These are phyloP conservation scores for Phytophthora syringae DNA, from an alignment of 352 stramenopile species.

Conservation along the genomic window DNA sequence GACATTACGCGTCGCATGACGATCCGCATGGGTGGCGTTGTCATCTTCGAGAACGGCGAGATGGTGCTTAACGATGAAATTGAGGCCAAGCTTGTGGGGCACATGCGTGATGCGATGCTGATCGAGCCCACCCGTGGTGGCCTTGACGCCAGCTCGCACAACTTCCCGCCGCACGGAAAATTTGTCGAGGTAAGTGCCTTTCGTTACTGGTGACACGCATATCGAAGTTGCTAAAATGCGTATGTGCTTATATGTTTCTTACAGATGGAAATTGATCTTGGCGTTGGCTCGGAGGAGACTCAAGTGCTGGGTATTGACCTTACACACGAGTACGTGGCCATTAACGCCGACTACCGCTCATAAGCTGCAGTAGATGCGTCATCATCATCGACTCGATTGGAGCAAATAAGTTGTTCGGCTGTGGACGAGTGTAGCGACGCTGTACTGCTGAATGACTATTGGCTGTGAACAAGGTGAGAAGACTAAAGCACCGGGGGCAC, in stretches of 20 bases:
- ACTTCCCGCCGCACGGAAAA: constrained; percentile 95
- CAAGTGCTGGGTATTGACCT: constrained; percentile 97
- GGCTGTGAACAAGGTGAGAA: constrained; percentile 17
- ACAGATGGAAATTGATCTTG: constrained; percentile 94
- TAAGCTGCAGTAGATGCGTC: constrained; percentile 48
- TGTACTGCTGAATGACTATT: constrained; percentile 1
- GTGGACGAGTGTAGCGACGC: constrained; percentile 3
- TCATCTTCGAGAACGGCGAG: constrained; percentile 95
- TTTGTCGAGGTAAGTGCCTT: constrained; percentile 89
- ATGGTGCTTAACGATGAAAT: constrained; percentile 94
- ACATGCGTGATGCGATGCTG: constrained; percentile 96
- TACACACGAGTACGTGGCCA: constrained; percentile 98
- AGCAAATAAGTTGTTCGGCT: constrained; percentile 11
- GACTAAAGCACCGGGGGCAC: constrained; percentile 5
- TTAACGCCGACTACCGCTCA: constrained; percentile 99
- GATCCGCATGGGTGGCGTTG: constrained; percentile 90
- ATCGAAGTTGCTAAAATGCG: background rate
- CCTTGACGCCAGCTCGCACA: constrained; percentile 77
- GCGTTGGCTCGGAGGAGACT: constrained; percentile 78
- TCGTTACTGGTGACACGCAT: background rate
- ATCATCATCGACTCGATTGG: constrained; percentile 13
- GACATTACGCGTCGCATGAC: constrained; percentile 83
- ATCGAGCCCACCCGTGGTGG: constrained; percentile 80
- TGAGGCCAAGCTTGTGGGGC: constrained; percentile 92
- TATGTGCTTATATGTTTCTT: background rate